Percentiles rank a stretch among this genome's conserved stretches.
Evolutionary conservation across 306 rosid genomes (phyloP).

Genomic region (Abrus precatorius): DNA sequence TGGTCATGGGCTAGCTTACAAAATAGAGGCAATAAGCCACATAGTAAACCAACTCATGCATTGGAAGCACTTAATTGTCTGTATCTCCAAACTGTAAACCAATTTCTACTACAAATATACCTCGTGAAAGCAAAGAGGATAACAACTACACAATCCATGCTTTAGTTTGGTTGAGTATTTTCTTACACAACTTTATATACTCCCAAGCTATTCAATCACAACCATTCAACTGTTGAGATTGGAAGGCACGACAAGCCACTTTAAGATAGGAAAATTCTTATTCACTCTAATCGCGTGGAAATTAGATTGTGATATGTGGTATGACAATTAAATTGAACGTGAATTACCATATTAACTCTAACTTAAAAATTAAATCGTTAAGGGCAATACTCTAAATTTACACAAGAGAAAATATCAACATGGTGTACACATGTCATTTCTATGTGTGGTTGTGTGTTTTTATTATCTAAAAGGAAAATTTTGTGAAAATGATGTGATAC

Average conservation of each 20-base stretch:
- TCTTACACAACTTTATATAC: neutral
- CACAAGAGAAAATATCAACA: neutral
- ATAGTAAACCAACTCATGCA: conserved; percentile 44
- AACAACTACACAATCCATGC: conserved; percentile 47
- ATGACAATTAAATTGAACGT: conserved; percentile 19
- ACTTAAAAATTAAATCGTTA: neutral
- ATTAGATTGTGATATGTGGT: neutral
- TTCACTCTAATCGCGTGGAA: neutral
- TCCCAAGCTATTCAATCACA: conserved; percentile 30
- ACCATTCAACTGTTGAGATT: conserved; percentile 20
- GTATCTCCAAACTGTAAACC: conserved; percentile 31
- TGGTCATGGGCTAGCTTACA: conserved; percentile 35
- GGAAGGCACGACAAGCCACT: conserved; percentile 29
- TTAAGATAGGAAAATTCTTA: neutral
- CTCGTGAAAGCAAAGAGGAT: conserved; percentile 39
- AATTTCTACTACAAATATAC: neutral
- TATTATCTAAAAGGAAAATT: neutral
- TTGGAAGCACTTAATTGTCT: conserved; percentile 33
- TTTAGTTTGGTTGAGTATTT: conserved; percentile 7
- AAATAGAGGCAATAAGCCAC: conserved; percentile 37
- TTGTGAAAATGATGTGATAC: conserved; percentile 6
- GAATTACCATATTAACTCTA: neutral
- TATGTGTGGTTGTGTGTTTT: neutral
- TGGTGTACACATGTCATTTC: conserved; percentile 37
- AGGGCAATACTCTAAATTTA: neutral